A percentile compares a stretch with the other conserved stretches of the same genome.
Conservation (phyloP, 495 filamentous ascomycete species). For the Aspergillus bridgeri region DNA sequence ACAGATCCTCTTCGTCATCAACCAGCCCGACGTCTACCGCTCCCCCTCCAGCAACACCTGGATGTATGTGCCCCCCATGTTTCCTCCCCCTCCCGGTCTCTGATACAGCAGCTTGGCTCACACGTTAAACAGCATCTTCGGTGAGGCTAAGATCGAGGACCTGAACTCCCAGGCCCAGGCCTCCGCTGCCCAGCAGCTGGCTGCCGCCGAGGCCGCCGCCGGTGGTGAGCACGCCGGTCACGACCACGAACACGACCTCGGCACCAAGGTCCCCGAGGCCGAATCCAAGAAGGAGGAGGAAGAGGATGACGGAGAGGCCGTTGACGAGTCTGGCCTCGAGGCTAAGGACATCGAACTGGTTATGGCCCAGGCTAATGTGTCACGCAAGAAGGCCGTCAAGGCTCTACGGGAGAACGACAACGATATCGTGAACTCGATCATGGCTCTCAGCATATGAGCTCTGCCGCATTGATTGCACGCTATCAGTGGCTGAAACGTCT, state of each 20-base stretch:
- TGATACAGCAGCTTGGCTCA: slow-evolving; percentile 16
- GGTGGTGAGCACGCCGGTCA: slow-evolving; percentile 67
- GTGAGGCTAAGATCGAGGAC: slow-evolving; percentile 99
- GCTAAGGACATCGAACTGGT: slow-evolving; percentile 99
- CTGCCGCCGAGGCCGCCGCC: slow-evolving; percentile 74
- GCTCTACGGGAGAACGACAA: slow-evolving; percentile 98
- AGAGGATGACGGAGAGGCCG: slow-evolving; percentile 93
- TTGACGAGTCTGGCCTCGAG: slow-evolving; percentile 89
- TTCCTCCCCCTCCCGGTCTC: not conserved
- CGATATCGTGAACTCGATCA: slow-evolving; percentile 99
- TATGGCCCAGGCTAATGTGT: slow-evolving; percentile 96
- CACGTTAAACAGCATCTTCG: slow-evolving; percentile 75
- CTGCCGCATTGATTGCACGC: slow-evolving; percentile 13
- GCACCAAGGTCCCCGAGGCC: slow-evolving; percentile 71
- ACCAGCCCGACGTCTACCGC: slow-evolving; percentile 98
- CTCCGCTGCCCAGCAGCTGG: slow-evolving; percentile 86
- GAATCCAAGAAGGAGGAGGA: slow-evolving; percentile 82
- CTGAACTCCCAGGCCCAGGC: slow-evolving; percentile 96
- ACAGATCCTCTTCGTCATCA: slow-evolving; percentile 98
- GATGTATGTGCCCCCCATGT: slow-evolving; percentile 68
- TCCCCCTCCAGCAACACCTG: slow-evolving; percentile 97
- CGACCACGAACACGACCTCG: slow-evolving; percentile 72
- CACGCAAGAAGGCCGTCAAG: slow-evolving; percentile 96
- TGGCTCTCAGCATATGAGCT: slow-evolving; percentile 92
- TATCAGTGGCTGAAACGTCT: slow-evolving; percentile 21